These are phyloP conservation scores for Halteria grandinella DNA, from an alignment of 73 alveolate genomes.

Conservation along the genomic window DNA sequence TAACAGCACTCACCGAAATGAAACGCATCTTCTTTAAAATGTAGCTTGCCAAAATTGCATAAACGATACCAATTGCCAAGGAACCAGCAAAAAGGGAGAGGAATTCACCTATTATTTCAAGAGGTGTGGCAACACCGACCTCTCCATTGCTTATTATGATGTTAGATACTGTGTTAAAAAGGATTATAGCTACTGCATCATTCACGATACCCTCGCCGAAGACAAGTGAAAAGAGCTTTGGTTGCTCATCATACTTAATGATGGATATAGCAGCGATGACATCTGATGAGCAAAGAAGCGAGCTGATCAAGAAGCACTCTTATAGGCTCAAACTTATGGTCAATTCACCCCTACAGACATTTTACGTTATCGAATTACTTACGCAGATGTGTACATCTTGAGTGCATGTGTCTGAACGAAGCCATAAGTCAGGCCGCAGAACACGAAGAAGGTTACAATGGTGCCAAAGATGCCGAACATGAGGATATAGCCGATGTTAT, in stretches of 20 bases:
- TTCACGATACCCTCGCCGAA: conserved; percentile 97
- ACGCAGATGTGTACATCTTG: too few species aligned
- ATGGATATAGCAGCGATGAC: conserved; percentile 94
- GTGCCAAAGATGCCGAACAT: conserved; percentile 87
- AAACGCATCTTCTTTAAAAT: conserved; percentile 35
- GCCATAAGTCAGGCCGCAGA: conserved; percentile 74
- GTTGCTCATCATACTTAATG: conserved; percentile 88
- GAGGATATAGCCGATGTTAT: conserved; percentile 80
- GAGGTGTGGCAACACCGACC: conserved; percentile 48
- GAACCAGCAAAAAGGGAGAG: conserved; percentile 64
- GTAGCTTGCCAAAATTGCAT: conserved; percentile 53
- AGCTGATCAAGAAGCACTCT: conserved; percentile 86
- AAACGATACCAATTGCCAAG: conserved; percentile 67
- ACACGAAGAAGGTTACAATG: conserved; percentile 74
- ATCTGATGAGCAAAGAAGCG: conserved; percentile 94
- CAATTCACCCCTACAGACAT: too few species aligned
- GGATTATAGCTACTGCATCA: conserved; percentile 95
- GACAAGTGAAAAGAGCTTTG: conserved; percentile 84
- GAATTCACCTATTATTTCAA: conserved; percentile 67
- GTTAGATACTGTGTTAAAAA: conserved; percentile 54
- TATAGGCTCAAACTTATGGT: not conserved
- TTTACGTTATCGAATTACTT: too few species aligned
- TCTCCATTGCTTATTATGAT: conserved; percentile 32
- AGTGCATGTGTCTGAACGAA: conserved; percentile 62
- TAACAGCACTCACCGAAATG: conserved; percentile 23